phyloP scores from a whole-genome alignment of 345 rosid species.

The Ceriops zippeliana region DNA sequence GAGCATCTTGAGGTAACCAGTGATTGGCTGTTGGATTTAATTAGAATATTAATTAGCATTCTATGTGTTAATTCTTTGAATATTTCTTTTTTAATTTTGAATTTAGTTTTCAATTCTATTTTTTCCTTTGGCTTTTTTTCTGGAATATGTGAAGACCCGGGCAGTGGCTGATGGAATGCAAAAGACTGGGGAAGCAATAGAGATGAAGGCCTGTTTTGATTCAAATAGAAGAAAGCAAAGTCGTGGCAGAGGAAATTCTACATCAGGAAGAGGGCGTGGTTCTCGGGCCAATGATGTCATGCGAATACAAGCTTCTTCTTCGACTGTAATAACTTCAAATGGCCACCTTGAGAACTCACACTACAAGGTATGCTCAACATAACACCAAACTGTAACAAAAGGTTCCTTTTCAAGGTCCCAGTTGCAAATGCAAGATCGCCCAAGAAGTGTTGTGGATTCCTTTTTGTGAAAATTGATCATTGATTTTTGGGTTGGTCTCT shows the following conservation, averaged over 20 bases:
- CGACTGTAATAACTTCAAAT: conserved; percentile 47
- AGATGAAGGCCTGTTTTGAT: conserved; percentile 54
- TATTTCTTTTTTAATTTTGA: not conserved
- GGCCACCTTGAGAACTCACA: conserved; percentile 61
- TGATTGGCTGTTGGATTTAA: conserved; percentile 1
- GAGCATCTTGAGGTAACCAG: conserved; percentile 61
- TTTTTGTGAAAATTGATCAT: not conserved
- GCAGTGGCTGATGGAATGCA: conserved; percentile 56
- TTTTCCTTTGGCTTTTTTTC: not conserved
- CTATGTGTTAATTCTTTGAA: conserved; percentile 3
- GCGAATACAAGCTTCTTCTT: conserved; percentile 46
- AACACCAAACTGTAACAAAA: not conserved
- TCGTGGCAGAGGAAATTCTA: conserved; percentile 75
- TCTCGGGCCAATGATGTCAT: conserved; percentile 62
- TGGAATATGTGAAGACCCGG: conserved; percentile 34
- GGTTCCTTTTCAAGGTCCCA: too few relatives aligned
- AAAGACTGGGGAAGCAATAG: conserved; percentile 47
- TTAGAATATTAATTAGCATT: conserved; percentile 6
- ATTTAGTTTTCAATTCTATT: not conserved
- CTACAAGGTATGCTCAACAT: conserved; percentile 51
- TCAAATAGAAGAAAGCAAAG: conserved; percentile 66
- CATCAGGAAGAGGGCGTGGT: conserved; percentile 83
- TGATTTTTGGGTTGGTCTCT: not conserved
- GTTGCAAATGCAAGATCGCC: too few relatives aligned
- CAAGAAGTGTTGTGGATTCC: too few relatives aligned